Percentiles rank a stretch among this genome's conserved stretches.
These are phyloP conservation scores for Lentinula boryana DNA, from an alignment of 768 basidiomycete genomes.

Conservation along the genomic window DNA sequence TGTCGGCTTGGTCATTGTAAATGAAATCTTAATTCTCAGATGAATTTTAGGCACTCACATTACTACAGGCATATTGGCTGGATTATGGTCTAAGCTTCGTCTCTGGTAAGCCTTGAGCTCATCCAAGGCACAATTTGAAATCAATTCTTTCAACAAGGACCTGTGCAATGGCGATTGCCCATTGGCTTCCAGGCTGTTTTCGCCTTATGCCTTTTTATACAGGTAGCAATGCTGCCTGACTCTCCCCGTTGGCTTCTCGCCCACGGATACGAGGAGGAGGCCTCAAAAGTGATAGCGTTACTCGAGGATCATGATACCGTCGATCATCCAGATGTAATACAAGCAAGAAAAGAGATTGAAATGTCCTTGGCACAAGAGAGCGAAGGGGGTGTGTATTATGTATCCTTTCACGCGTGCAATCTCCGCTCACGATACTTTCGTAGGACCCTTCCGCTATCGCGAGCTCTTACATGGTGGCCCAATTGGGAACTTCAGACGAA, in stretches of 20 bases:
- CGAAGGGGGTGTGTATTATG: conserved; percentile 22
- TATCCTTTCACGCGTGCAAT: background rate
- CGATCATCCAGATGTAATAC: conserved; percentile 27
- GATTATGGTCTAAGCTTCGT: conserved; percentile 35
- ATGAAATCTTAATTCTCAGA: conserved; percentile 5
- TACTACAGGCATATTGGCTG: conserved; percentile 31
- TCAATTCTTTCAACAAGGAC: conserved; percentile 4
- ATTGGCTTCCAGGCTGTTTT: conserved; percentile 34
- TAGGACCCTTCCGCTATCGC: conserved; percentile 28
- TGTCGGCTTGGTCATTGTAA: conserved; percentile 31
- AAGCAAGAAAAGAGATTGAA: conserved; percentile 29
- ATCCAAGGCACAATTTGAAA: conserved; percentile 13
- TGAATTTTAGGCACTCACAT: background rate
- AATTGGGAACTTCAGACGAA: conserved; percentile 30
- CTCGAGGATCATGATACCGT: conserved; percentile 24
- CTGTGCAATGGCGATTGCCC: conserved; percentile 21
- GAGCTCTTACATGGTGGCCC: conserved; percentile 30
- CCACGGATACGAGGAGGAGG: conserved; percentile 28
- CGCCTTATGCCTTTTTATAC: conserved; percentile 28
- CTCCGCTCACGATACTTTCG: conserved; percentile 20
- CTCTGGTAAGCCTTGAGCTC: conserved; percentile 14
- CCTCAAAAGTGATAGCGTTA: conserved; percentile 26
- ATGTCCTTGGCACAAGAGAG: conserved; percentile 28
- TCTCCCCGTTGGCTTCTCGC: conserved; percentile 35
- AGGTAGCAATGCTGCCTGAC: conserved; percentile 28